phyloP scores from a whole-genome alignment of 73 alveolate species.

The Paramecium pentaurelia region DNA sequence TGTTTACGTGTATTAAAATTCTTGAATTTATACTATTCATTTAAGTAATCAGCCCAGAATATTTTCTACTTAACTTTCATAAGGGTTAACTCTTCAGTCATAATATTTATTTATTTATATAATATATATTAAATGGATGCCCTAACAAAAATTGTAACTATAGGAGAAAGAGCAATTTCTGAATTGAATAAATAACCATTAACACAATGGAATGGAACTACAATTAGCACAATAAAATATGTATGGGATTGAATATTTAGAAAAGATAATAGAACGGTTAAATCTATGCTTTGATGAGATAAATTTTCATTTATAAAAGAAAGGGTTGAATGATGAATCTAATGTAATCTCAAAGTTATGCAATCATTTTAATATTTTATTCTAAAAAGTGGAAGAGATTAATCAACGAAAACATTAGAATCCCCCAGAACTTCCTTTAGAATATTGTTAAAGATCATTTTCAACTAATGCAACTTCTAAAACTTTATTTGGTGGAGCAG shows the following conservation, averaged over 20 bases:
- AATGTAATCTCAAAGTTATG: background rate
- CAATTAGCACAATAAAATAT: background rate
- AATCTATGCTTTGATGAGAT: slow-evolving; percentile 17
- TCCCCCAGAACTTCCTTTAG: slow-evolving; percentile 8
- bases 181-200: background rate
- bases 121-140: background rate
- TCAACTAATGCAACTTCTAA: background rate
- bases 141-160: background rate
- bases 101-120: background rate
- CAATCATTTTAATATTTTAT: background rate
- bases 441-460: background rate
- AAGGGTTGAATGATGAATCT: background rate
- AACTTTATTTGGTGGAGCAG: slow-evolving; percentile 40
- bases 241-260: background rate
- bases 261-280: background rate
- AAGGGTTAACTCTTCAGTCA: background rate
- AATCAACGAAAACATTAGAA: background rate
- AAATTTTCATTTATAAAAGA: background rate
- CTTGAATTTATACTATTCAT: background rate
- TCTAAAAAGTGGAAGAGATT: background rate
- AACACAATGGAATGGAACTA: background rate
- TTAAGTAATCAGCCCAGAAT: background rate
- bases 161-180: background rate
- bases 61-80: background rate
- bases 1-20: background rate